A percentile compares a stretch with the other conserved stretches of the same genome.
Evolutionary conservation across 176 grass and related monocot species (phyloP).

Genomic region (Musa acuminata): DNA sequence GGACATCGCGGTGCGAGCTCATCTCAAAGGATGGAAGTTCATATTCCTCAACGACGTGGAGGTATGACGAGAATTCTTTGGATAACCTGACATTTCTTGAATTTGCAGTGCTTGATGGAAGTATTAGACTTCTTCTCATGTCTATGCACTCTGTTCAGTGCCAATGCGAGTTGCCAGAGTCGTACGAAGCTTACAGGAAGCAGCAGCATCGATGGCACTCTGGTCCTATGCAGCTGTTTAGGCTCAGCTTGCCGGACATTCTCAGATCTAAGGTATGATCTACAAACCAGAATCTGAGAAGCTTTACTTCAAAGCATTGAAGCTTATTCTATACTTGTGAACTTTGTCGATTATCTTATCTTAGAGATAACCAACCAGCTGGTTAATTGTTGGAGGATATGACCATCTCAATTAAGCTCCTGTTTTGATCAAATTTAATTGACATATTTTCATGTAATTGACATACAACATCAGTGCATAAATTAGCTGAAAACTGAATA

Average conservation of each 20-base stretch:
- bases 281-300: not conserved
- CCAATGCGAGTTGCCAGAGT: conserved; percentile 84
- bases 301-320: not conserved
- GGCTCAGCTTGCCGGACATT: conserved; percentile 66
- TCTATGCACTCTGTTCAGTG: conserved; percentile 36
- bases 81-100: conserved; percentile 1
- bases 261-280: conserved; percentile 59
- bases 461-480: not conserved
- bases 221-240: conserved; percentile 80
- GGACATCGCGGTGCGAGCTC: conserved; percentile 83
- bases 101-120: not conserved
- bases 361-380: no score
- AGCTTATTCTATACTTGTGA: not conserved
- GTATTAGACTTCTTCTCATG: conserved; percentile 7
- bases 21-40: conserved; percentile 91
- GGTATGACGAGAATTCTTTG: conserved; percentile 26
- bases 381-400: no score
- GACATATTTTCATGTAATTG: not conserved
- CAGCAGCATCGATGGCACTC: conserved; percentile 92
- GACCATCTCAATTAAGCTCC: no score
- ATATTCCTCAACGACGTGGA: conserved; percentile 83
- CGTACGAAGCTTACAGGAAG: conserved; percentile 85
- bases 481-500: not conserved
- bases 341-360: not conserved
- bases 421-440: no score